A percentile compares a stretch with the other conserved stretches of the same genome.
These are phyloP conservation scores for Opeltia flavorubescens DNA, from an alignment of 495 filamentous ascomycete species.

Conservation along the genomic window DNA sequence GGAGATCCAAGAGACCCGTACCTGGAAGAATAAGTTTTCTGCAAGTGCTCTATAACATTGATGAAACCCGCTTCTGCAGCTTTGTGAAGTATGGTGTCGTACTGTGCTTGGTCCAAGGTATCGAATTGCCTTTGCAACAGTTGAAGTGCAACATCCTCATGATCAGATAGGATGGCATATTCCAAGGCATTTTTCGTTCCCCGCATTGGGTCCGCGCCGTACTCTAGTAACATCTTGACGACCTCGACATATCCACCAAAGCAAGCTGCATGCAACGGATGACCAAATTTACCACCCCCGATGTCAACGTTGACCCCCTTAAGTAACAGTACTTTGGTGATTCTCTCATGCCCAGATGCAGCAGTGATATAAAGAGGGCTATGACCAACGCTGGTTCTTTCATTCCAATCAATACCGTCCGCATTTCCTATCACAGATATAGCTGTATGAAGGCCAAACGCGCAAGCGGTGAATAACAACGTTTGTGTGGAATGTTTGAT, in stretches of 20 bases:
- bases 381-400: background rate
- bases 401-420: background rate
- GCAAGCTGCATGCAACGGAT: background rate
- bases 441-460: background rate
- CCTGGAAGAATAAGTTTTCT: background rate
- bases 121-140: background rate
- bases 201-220: background rate
- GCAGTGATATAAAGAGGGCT: background rate
- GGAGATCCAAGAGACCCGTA: background rate
- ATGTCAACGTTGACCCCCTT: background rate
- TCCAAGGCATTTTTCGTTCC: background rate
- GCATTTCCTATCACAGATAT: background rate
- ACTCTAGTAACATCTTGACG: background rate
- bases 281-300: background rate
- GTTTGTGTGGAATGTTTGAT: background rate
- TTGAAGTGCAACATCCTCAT: background rate
- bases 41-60: background rate
- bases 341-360: background rate
- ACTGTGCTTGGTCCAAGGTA: background rate
- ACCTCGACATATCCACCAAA: background rate
- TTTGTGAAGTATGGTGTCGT: background rate
- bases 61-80: constrained; percentile 1
- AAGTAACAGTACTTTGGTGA: background rate
- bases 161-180: background rate
- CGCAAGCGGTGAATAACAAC: background rate